Base-by-base conservation (phyloP, 78 protist genomes). In the Corallochytrium limacisporum region DNA sequence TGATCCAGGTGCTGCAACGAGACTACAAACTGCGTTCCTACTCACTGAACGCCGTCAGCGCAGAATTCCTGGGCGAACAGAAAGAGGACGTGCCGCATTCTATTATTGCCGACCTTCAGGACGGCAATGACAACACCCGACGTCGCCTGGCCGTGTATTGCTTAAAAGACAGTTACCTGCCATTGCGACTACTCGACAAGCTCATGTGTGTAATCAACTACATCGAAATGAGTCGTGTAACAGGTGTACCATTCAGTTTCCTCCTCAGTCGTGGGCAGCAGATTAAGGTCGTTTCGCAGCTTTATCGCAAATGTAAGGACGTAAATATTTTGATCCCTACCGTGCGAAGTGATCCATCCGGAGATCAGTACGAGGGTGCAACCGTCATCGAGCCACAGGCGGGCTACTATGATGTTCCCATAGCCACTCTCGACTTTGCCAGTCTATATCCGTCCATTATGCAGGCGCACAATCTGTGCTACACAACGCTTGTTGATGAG, bases 391-490 rank as follows among this genome's bases (percentile, higher is more conserved):
- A 72, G 49, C 87, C 86, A 1, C 29, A 32, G 39, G 16, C 37
- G 13, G 99, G 95, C 20, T 88, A 70, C 66, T 88, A 91, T 65
- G 72, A 72, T n/a, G 12, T 2, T 31, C 99, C 99, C 18, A 86
- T 98, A 13, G 88, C 97, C 20, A 92, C 98, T 1, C 86, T 98
- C 46, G 99, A 98, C 75, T 98, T 98, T 66, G 74, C 97, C 12
- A 85, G 95, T 54, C 91, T 98, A 49, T 98, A 98, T 76, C 99
- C 99, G 24, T 93, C 98, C 9, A 98, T 98, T 71, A 98, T 98
- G 99, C 93, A 94, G 91, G 98, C 99, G 10, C 98, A 96, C 73
- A 98, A 98, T 71, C 83, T 96, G 31, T 96, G 99, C 77, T 96
- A 97, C 62, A 75, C 98, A 4, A 97, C 99, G 2, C 81, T 91